Percentiles rank a stretch among this genome's conserved stretches.
These are phyloP conservation scores for Phytophthora idaei DNA, from an alignment of 352 stramenopile genomes.

Conservation along the genomic window DNA sequence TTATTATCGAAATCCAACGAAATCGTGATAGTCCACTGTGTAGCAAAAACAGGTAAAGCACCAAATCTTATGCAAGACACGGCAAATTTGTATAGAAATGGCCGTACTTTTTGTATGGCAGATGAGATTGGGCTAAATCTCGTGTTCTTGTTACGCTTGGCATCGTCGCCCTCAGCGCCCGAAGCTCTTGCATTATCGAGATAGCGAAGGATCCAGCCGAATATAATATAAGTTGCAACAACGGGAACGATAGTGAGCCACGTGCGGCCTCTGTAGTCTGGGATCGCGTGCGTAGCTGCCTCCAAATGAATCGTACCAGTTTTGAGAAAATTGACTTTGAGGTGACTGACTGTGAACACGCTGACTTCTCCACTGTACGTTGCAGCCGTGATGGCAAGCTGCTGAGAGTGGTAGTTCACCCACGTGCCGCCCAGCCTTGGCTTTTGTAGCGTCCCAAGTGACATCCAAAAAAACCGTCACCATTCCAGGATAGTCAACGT, in stretches of 20 bases:
- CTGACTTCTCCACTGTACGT: conserved; percentile 47
- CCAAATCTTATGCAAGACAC: too few relatives aligned
- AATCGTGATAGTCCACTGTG: too few relatives aligned
- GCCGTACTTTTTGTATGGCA: too few relatives aligned
- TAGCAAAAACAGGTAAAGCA: too few relatives aligned
- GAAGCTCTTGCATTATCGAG: conserved; percentile 7
- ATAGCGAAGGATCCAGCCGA: conserved; percentile 5
- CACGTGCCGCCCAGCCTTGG: conserved; percentile 17
- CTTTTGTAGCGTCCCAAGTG: conserved; percentile 19
- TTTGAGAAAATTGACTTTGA: conserved; percentile 32
- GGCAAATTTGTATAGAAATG: too few relatives aligned
- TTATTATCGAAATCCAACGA: too few relatives aligned
- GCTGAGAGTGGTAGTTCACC: conserved; percentile 33
- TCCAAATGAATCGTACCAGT: conserved; percentile 30
- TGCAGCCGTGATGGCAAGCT: conserved; percentile 36
- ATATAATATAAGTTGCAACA: neutral
- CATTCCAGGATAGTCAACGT: conserved; percentile 2
- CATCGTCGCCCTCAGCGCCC: neutral
- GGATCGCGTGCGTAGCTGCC: conserved; percentile 14
- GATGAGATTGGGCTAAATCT: too few relatives aligned
- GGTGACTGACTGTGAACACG: conserved; percentile 30
- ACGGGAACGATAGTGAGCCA: conserved; percentile 6
- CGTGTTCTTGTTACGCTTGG: too few relatives aligned
- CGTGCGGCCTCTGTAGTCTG: conserved; percentile 1
- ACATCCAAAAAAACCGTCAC: conserved; percentile 26